These are phyloP conservation scores for Penicillium cataractarum DNA, from an alignment of 495 filamentous ascomycete species.

Conservation along the genomic window DNA sequence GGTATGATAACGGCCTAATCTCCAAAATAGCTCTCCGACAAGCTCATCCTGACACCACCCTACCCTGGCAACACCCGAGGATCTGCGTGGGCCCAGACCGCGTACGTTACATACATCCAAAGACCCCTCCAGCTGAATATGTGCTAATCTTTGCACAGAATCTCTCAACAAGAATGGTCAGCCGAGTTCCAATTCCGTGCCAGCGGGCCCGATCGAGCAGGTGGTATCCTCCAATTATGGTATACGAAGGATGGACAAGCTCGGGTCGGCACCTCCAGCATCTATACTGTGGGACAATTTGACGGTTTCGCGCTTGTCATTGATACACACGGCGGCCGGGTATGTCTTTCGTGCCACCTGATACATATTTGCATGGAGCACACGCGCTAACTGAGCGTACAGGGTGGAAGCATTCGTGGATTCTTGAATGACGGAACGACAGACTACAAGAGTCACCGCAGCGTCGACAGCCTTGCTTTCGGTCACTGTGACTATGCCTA, in stretches of 20 bases:
- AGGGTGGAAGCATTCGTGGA: constrained; percentile 81
- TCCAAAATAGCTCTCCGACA: constrained; percentile 72
- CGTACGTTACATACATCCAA: constrained; percentile 46
- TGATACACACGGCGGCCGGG: constrained; percentile 82
- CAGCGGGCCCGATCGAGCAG: constrained; percentile 79
- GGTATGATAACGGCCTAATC: constrained; percentile 2
- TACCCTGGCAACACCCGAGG: constrained; percentile 84
- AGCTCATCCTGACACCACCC: constrained; percentile 87
- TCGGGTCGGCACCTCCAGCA: constrained; percentile 67
- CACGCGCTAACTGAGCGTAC: constrained; percentile 18
- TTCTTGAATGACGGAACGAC: constrained; percentile 91
- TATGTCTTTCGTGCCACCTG: constrained; percentile 28
- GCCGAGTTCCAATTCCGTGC: constrained; percentile 86
- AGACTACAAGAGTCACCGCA: constrained; percentile 78
- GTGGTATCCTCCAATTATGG: constrained; percentile 94
- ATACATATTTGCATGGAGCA: neutral
- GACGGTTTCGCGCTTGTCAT: constrained; percentile 87
- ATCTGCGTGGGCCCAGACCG: constrained; percentile 75
- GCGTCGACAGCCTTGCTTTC: constrained; percentile 85
- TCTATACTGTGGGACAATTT: constrained; percentile 81
- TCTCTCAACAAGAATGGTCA: constrained; percentile 67
- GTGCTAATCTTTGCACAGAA: constrained; percentile 28
- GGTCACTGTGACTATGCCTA: constrained; percentile 91
- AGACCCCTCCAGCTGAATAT: neutral
- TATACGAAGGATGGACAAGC: constrained; percentile 72